Conservation (phyloP, 441 rosid genomes). For the Oxalis stricta region DNA sequence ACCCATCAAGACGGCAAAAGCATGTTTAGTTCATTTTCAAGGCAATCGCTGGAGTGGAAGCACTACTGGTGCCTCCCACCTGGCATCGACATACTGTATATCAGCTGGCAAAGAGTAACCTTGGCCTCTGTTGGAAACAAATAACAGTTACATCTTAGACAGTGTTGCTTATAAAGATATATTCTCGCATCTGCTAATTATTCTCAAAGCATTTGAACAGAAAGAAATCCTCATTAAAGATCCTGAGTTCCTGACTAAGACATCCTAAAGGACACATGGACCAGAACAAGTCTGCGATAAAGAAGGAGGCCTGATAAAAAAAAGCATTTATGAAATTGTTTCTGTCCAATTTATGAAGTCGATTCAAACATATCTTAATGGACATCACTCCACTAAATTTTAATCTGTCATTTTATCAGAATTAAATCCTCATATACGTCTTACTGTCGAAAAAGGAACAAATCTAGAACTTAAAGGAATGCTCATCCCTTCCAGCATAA, state of each 20-base stretch:
- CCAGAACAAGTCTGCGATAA: no score
- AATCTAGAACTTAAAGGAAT: no score
- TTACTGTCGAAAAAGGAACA: no score
- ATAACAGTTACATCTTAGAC: not conserved
- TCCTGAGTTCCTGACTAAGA: no score
- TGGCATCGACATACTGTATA: slow-evolving; percentile 78
- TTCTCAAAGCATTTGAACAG: not conserved
- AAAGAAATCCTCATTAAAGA: no score
- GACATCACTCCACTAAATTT: not conserved
- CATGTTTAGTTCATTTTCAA: slow-evolving; percentile 50
- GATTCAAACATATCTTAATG: not conserved
- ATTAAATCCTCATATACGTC: no score
- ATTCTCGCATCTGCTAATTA: not conserved
- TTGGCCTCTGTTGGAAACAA: slow-evolving; percentile 48
- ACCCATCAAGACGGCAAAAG: slow-evolving; percentile 76
- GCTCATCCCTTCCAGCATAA: no score
- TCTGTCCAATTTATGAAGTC: not conserved
- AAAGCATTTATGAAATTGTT: no score
- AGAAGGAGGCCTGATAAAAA: not conserved
- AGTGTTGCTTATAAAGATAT: not conserved
- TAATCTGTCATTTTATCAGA: no score
- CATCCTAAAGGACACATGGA: no score
- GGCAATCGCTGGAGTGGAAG: slow-evolving; percentile 91
- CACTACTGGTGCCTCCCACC: slow-evolving; percentile 78
- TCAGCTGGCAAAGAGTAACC: slow-evolving; percentile 94